Conservation (phyloP, 257 asterid species). For the Petunia secreta region DNA sequence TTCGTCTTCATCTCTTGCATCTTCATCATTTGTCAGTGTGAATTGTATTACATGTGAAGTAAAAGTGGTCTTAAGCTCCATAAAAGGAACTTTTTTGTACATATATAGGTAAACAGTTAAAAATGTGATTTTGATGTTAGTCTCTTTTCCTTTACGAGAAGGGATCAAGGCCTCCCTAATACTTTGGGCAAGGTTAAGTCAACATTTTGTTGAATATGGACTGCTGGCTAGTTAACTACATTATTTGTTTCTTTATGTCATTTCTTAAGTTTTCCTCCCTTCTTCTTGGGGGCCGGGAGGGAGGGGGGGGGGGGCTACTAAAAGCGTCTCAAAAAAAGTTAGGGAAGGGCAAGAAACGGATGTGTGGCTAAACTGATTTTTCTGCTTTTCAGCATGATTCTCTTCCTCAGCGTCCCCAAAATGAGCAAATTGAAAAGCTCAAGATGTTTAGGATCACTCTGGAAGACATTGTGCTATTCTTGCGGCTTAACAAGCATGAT, state of each 20-base stretch:
- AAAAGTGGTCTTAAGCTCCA: not conserved
- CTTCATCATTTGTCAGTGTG: not conserved
- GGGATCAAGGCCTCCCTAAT: not conserved
- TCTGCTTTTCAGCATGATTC: conserved; percentile 65
- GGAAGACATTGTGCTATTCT: conserved; percentile 61
- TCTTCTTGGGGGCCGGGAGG: not conserved
- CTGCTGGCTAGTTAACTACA: not conserved
- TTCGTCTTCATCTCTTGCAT: not conserved
- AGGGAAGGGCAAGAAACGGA: not conserved
- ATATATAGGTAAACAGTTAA: not conserved
- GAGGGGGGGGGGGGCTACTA: not conserved
- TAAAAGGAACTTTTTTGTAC: not conserved
- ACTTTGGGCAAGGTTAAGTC: not conserved
- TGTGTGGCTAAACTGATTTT: not conserved
- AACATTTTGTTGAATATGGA: not conserved
- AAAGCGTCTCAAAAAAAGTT: not conserved
- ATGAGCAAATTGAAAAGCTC: conserved; percentile 72
- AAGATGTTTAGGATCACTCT: conserved; percentile 61
- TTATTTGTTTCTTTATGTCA: not conserved
- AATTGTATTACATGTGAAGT: not conserved
- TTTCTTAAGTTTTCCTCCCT: not conserved
- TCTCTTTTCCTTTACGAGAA: not conserved
- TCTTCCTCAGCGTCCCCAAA: conserved; percentile 70
- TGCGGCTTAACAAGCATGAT: conserved; percentile 61
- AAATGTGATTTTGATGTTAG: not conserved